A percentile compares a stretch with the other conserved stretches of the same genome.
phyloP scores from a whole-genome alignment of 1,284 basidiomycete genomes.

The Apiotrichum gracile region DNA sequence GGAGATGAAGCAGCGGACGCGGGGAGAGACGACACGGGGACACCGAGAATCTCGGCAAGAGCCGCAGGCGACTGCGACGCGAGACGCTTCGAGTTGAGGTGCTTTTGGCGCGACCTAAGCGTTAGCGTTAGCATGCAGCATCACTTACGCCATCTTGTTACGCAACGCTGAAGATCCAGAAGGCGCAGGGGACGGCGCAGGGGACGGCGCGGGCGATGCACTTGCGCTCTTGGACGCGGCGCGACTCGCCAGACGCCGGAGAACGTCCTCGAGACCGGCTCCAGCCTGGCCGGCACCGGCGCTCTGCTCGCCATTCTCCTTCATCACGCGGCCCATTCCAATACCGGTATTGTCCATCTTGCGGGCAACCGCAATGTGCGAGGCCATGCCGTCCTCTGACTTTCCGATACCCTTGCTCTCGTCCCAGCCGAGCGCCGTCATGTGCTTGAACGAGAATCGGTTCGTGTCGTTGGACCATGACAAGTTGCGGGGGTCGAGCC shows the following conservation, averaged over 20 bases:
- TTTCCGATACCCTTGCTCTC: conserved; percentile 41
- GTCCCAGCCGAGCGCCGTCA: conserved; percentile 46
- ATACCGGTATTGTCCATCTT: conserved; percentile 48
- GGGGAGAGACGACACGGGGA: conserved; percentile 37
- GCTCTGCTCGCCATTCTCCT: conserved; percentile 42
- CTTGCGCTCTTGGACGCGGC: conserved; percentile 12
- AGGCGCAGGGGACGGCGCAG: conserved; percentile 16
- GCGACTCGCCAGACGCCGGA: conserved; percentile 34
- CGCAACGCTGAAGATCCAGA: conserved; percentile 24
- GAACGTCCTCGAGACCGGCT: conserved; percentile 42
- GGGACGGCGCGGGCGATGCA: conserved; percentile 18
- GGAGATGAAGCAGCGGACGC: conserved; percentile 20
- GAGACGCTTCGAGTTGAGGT: conserved; percentile 40
- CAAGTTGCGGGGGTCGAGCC: conserved; percentile 47
- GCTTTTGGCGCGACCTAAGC: conserved; percentile 39
- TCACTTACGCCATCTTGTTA: conserved; percentile 44
- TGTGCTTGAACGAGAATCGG: conserved; percentile 48
- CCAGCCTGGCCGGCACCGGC: conserved; percentile 44
- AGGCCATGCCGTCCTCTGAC: conserved; percentile 37
- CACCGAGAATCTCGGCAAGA: conserved; percentile 46
- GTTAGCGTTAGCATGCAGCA: conserved; percentile 1
- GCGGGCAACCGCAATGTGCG: conserved; percentile 45
- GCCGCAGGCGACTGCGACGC: conserved; percentile 45
- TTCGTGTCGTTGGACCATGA: conserved; percentile 46
- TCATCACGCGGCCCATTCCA: conserved; percentile 41